Evolutionary conservation across 78 protist genomes (phyloP).

Genomic region (Andalucia godoyi): DNA sequence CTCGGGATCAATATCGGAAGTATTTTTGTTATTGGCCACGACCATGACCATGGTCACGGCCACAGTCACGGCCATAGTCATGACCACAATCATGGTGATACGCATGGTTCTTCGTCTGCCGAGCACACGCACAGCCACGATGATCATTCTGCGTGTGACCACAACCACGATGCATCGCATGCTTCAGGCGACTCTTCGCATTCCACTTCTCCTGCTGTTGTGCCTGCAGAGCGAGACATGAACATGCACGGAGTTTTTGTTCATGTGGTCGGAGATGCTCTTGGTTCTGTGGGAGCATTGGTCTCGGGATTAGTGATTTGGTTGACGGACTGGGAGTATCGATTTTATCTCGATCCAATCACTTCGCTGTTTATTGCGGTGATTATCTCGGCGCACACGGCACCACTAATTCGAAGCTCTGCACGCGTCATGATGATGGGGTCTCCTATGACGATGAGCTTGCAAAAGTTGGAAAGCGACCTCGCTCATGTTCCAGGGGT

Average conservation of each 20-base stretch:
- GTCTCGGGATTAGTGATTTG: constrained; percentile 22
- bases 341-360: constrained; percentile 49
- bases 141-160: neutral
- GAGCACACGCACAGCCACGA: constrained; percentile 21
- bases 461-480: constrained; percentile 7
- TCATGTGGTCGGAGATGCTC: constrained; percentile 70
- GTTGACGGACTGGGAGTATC: neutral
- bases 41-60: neutral
- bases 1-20: constrained; percentile 52
- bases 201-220: too few relatives aligned
- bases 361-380: constrained; percentile 35
- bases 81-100: constrained; percentile 29
- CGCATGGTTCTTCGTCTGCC: neutral
- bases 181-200: neutral
- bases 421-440: constrained; percentile 46
- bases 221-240: constrained; percentile 7
- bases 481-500: constrained; percentile 30
- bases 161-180: neutral
- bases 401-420: constrained; percentile 35
- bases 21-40: constrained; percentile 35
- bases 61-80: constrained; percentile 21
- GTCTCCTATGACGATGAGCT: constrained; percentile 30
- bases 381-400: constrained; percentile 24
- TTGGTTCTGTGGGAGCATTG: constrained; percentile 62
- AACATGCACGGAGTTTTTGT: constrained; percentile 60